Base-by-base conservation (phyloP, 108 stramenopile genomes). In the Nannochloropsis granulata region DNA sequence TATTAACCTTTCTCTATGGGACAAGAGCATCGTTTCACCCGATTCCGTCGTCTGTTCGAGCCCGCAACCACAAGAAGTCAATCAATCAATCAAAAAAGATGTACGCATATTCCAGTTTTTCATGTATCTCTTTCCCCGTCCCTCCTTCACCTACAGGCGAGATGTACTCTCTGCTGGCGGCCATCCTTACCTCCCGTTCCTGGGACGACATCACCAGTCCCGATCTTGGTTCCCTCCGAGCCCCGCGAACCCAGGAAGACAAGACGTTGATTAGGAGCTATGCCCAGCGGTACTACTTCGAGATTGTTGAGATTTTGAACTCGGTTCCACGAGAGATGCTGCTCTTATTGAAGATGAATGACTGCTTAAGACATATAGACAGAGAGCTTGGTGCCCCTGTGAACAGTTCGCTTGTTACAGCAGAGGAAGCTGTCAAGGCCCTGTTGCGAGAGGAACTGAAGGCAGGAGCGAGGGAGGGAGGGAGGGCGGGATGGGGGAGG, bases 351-450 rank as follows among this genome's bases (percentile, higher is more conserved):
- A 96, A 98, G 84, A 96, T 94, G 94, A 96, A 96, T 84, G 96
- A 97, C 88, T 96, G 95, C 87, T 85, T 95, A 44, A 85, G 97
- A 19, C 96, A 97, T 88, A 93, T 98, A 78, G 96, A 98, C 87
- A 87, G 90, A 56, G 88, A 92, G 2, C 86, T 98, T 13, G 95
- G 94, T 13, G 86, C 88, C 26, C 87, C 89, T 25, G 81, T 88
- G 80, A 91, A 91, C 89, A 91, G 84, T n/a, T 81, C 81, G 79
- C 44, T 89, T 21, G 82, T 89, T 21, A 82, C 85, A 12, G 88
- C 88, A 21, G 82, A 83, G 24, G 83, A 71, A 12, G 79, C 79
- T 80, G 71, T 84, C 16, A 44, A 80, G n/a, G 87, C 83, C 13
- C 83, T 87, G 12, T 23, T 56, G 24, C 83, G 83, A 44, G 87